Evolutionary conservation across 108 stramenopile species (phyloP).

Genomic region (Nitzschia inconspicua): DNA sequence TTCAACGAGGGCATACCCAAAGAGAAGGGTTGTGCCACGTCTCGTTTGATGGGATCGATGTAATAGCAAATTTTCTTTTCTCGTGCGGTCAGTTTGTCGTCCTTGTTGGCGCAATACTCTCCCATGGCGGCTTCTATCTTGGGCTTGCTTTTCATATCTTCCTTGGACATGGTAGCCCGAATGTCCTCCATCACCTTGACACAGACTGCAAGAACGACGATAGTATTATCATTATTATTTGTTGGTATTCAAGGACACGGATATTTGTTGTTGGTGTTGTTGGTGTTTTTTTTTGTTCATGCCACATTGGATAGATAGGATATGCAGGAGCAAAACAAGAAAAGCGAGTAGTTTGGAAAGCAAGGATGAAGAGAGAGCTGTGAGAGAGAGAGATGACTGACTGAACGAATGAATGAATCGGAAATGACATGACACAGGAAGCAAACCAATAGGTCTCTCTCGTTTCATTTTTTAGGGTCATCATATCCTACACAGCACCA

Average conservation of each 20-base stretch:
- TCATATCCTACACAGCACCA: too few relatives aligned
- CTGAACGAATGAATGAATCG: too few relatives aligned
- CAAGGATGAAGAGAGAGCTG: too few relatives aligned
- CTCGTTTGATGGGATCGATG: conserved; percentile 95
- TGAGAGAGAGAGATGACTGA: too few relatives aligned
- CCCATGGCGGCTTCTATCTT: conserved; percentile 75
- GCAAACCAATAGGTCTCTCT: too few relatives aligned
- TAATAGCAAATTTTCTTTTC: conserved; percentile 99
- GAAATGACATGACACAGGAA: too few relatives aligned
- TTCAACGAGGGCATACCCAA: conserved; percentile 92
- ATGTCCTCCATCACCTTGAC: conserved; percentile 89
- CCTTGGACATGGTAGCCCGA: conserved; percentile 56
- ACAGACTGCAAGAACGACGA: conserved; percentile 68
- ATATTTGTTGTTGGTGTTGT: neutral
- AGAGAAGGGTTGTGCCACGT: conserved; percentile 91
- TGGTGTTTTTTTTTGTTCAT: neutral
- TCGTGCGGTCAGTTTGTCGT: conserved; percentile 37
- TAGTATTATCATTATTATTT: neutral
- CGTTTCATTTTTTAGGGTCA: too few relatives aligned
- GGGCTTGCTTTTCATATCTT: conserved; percentile 63
- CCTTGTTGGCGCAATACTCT: conserved; percentile 60
- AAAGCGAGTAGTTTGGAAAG: too few relatives aligned
- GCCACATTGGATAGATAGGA: too few relatives aligned
- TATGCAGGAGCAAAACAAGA: too few relatives aligned
- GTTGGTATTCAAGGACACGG: neutral